Evolutionary conservation across 2,329 filamentous ascomycete species (phyloP), one percentile per base, ranked within the genome.

Genomic region (Ophiosphaerella korrae): DNA sequence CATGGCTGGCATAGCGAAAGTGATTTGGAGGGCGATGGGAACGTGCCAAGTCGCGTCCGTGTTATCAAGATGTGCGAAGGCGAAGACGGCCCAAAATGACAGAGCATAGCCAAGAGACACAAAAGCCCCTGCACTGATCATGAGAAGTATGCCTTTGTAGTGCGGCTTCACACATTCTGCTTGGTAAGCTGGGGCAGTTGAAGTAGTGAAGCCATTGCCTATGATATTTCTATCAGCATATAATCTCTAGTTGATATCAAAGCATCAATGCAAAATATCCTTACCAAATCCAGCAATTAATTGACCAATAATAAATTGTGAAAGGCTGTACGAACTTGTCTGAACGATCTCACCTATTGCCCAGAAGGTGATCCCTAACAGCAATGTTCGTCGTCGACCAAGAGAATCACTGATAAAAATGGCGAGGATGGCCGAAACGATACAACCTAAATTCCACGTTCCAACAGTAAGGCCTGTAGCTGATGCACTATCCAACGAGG

Each of bases 11-110:
- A 80, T 50, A 0, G 82, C 81, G 45, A 85, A 80, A 31, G 83
- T 60, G 55, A 83, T 82, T 66, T 85, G 83, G 64, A 85, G 82
- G 7, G 78, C 80, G 43, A 84, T 77, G 0, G 82, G 82, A 52
- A 84, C 81, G 41, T 82, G 75, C 82, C 82, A 84, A 42, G 67
- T 57, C 18, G 70, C 63, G 2, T 63, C 62, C 12, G 55, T 57
- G 40, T 58, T 62, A 31, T 53, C 74, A 1, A 74, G 58, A 56
- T 78, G 83, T 5, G 75, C 77, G 44, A 82, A 75, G 3, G 77
- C 80, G 47, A 78, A 83, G 14, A 77, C 82, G 24, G 83, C 72
- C 79, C 81, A 84, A 53, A 82, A 82, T 14, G 76, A 77, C 3
- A 83, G 50, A 3, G 70, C 74, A 50, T 80, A 80, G 2, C 81